Percentiles rank a stretch among this genome's conserved stretches.
These are phyloP conservation scores for Musa beccarii DNA, from an alignment of 176 grass and related monocot genomes.

Conservation along the genomic window DNA sequence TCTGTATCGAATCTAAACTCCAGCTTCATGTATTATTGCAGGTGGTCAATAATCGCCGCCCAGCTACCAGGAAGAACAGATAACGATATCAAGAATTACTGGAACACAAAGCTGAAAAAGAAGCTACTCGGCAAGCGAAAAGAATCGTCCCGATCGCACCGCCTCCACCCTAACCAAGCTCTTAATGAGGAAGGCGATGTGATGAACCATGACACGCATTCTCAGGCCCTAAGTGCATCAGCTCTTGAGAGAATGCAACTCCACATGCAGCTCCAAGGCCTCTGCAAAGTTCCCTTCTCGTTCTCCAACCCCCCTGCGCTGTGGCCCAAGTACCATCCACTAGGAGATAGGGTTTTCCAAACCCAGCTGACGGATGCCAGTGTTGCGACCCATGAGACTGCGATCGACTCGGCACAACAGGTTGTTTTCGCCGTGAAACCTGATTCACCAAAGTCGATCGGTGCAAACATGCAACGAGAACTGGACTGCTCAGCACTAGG, in stretches of 20 bases:
- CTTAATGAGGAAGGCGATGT: conserved; percentile 2
- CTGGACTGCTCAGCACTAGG: conserved; percentile 15
- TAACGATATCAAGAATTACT: conserved; percentile 11
- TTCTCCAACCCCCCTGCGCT: conserved; percentile 28
- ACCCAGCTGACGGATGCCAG: neutral
- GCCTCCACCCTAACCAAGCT: conserved; percentile 10
- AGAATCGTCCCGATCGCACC: conserved; percentile 26
- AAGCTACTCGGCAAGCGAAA: conserved; percentile 30
- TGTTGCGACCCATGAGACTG: neutral
- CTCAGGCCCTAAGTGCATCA: conserved; percentile 53
- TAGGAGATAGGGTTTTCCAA: neutral
- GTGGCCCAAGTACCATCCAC: conserved; percentile 29
- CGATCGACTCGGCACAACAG: neutral
- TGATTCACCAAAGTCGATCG: conserved; percentile 11
- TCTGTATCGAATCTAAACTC: neutral
- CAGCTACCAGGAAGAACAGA: neutral
- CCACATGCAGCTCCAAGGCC: conserved; percentile 72
- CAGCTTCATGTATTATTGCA: conserved; percentile 15
- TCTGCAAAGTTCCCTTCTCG: conserved; percentile 19
- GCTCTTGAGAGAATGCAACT: conserved; percentile 88
- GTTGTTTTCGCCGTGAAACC: neutral
- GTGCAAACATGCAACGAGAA: conserved; percentile 20
- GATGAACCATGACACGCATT: neutral
- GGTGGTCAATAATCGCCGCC: conserved; percentile 52
- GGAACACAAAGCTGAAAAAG: conserved; percentile 6